Percentiles rank a stretch among this genome's conserved stretches.
Evolutionary conservation across 805 yeast genomes (phyloP).

Genomic region (Nematodospora valgi): DNA sequence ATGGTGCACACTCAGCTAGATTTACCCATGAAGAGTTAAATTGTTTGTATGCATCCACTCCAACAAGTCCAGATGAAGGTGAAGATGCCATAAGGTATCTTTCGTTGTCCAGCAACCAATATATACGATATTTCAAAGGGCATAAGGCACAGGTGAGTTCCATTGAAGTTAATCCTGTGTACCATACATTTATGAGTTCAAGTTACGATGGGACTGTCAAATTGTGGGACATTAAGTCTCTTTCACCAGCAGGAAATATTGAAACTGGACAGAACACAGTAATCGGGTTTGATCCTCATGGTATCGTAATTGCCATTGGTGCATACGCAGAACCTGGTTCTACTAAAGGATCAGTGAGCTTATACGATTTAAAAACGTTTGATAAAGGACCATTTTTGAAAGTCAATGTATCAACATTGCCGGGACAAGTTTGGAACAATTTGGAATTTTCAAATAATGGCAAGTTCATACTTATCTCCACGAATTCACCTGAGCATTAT

Average conservation of each 20-base stretch:
- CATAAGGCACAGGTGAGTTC: slow-evolving; percentile 75
- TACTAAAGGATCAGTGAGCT: slow-evolving; percentile 26
- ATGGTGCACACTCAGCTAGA: slow-evolving; percentile 84
- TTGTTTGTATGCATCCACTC: slow-evolving; percentile 81
- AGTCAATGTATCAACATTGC: slow-evolving; percentile 15
- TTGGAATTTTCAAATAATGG: slow-evolving; percentile 81
- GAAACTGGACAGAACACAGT: slow-evolving; percentile 53
- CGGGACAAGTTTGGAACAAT: slow-evolving; percentile 49
- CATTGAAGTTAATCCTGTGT: slow-evolving; percentile 69
- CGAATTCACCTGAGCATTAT: slow-evolving; percentile 52
- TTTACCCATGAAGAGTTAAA: slow-evolving; percentile 74
- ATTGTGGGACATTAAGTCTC: slow-evolving; percentile 79
- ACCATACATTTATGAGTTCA: slow-evolving; percentile 62
- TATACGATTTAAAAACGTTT: slow-evolving; percentile 61
- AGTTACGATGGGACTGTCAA: slow-evolving; percentile 78
- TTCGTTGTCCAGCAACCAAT: slow-evolving; percentile 72
- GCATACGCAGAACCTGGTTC: slow-evolving; percentile 19
- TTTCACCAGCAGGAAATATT: slow-evolving; percentile 58
- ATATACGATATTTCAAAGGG: slow-evolving; percentile 81
- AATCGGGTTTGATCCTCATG: slow-evolving; percentile 80
- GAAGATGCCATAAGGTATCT: slow-evolving; percentile 76
- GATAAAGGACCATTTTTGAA: slow-evolving; percentile 54
- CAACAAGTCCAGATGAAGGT: slow-evolving; percentile 31
- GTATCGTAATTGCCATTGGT: slow-evolving; percentile 72
- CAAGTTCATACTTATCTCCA: slow-evolving; percentile 55